These are phyloP conservation scores for Leccinum subrobustum DNA, from an alignment of 1,284 basidiomycete genomes.

Conservation along the genomic window DNA sequence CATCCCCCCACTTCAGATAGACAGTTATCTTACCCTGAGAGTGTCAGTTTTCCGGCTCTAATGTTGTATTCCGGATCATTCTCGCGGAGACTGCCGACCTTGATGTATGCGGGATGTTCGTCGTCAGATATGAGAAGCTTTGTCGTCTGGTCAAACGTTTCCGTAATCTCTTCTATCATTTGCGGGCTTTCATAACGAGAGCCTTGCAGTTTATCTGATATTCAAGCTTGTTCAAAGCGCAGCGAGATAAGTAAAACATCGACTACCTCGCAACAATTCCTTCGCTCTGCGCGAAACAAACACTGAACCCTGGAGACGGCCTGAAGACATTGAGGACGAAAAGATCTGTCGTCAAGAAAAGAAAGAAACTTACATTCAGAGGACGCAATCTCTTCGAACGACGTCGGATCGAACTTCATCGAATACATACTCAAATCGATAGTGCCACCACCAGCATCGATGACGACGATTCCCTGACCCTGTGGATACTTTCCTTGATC, in stretches of 20 bases:
- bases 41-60: slow-evolving; percentile 34
- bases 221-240: background rate
- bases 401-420: slow-evolving; percentile 22
- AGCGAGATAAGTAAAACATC: background rate
- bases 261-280: slow-evolving; percentile 34
- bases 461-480: slow-evolving; percentile 43
- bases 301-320: slow-evolving; percentile 33
- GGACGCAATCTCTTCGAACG: background rate
- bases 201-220: slow-evolving; percentile 13
- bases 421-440: background rate
- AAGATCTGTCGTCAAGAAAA: slow-evolving; percentile 23
- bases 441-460: background rate
- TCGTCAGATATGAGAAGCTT: slow-evolving; percentile 37
- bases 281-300: slow-evolving; percentile 43
- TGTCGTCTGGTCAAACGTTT: slow-evolving; percentile 37
- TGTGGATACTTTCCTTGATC: slow-evolving; percentile 6
- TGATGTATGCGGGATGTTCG: slow-evolving; percentile 35
- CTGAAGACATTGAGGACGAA: slow-evolving; percentile 33
- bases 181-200: slow-evolving; percentile 16
- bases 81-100: slow-evolving; percentile 36
- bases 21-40: slow-evolving; percentile 33
- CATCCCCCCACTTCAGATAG: background rate
- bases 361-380: slow-evolving; percentile 1
- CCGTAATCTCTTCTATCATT: slow-evolving; percentile 34
- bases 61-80: slow-evolving; percentile 36